Conservation (phyloP, 2,329 filamentous ascomycete species). For the Fusarium pininemorale region DNA sequence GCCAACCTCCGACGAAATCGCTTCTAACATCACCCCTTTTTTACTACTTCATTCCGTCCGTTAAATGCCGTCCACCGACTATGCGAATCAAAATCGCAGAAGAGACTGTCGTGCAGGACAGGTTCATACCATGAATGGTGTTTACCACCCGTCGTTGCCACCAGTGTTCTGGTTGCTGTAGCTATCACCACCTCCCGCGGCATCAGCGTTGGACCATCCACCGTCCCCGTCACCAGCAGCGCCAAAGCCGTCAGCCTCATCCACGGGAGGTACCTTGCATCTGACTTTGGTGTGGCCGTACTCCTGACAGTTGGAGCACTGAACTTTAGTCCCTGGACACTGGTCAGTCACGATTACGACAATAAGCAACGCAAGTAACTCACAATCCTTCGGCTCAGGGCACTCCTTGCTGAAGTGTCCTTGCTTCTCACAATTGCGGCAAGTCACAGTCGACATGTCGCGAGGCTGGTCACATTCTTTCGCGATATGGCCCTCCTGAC, state of each 20-base stretch:
- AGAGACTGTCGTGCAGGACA: background rate
- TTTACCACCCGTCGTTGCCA: slow-evolving; percentile 34
- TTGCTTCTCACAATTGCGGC: slow-evolving; percentile 67
- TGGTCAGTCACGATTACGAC: slow-evolving; percentile 22
- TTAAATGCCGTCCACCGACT: background rate
- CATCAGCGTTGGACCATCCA: slow-evolving; percentile 10
- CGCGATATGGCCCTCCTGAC: slow-evolving; percentile 66
- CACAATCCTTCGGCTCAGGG: slow-evolving; percentile 60
- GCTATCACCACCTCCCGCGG: background rate
- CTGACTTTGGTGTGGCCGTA: slow-evolving; percentile 53
- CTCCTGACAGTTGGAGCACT: slow-evolving; percentile 51
- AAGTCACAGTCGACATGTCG: slow-evolving; percentile 60
- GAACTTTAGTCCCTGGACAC: slow-evolving; percentile 51
- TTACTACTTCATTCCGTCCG: background rate
- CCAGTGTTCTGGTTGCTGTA: background rate
- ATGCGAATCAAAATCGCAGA: background rate
- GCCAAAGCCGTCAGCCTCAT: slow-evolving; percentile 27
- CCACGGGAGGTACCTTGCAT: slow-evolving; percentile 46
- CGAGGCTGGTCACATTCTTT: slow-evolving; percentile 60
- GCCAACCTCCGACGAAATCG: slow-evolving; percentile 16
- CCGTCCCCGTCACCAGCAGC: slow-evolving; percentile 3
- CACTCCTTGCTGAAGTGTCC: slow-evolving; percentile 73
- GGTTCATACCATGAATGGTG: background rate
- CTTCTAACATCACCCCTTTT: background rate
- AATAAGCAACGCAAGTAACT: slow-evolving; percentile 16